These are phyloP conservation scores for Durusdinium trenchii DNA, from an alignment of 73 alveolate species.

Conservation along the genomic window DNA sequence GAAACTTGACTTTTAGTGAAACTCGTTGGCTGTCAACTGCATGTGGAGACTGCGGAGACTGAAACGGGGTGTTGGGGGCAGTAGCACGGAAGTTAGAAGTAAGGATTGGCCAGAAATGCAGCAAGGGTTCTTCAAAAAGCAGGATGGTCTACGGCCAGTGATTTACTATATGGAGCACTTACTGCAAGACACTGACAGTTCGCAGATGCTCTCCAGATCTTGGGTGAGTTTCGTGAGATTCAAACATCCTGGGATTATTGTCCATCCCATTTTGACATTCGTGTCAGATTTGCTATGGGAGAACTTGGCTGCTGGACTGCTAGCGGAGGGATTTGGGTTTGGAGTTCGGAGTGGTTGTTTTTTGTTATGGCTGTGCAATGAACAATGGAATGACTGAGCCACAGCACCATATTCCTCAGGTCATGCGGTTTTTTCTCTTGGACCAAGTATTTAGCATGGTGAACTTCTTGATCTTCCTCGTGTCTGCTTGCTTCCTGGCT, in stretches of 20 bases:
- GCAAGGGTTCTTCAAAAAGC: neutral
- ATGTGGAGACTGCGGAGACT: too few species aligned
- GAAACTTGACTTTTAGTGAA: too few species aligned
- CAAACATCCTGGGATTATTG: slow-evolving; percentile 52
- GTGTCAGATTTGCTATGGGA: slow-evolving; percentile 68
- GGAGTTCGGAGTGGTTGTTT: neutral
- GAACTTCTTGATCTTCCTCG: slow-evolving; percentile 26
- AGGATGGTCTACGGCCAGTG: slow-evolving; percentile 83
- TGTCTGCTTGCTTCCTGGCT: slow-evolving; percentile 1
- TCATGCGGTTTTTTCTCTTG: slow-evolving; percentile 38
- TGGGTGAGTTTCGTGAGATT: slow-evolving; percentile 32
- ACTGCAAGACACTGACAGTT: slow-evolving; percentile 32
- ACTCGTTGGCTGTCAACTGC: too few species aligned
- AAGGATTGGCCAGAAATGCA: too few species aligned
- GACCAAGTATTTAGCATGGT: slow-evolving; percentile 42
- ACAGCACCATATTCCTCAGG: neutral
- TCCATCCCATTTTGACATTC: slow-evolving; percentile 53
- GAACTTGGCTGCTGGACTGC: slow-evolving; percentile 18
- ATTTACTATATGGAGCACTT: slow-evolving; percentile 77
- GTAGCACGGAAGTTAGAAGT: too few species aligned
- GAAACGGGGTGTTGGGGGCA: too few species aligned
- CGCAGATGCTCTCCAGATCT: slow-evolving; percentile 1
- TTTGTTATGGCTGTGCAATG: neutral
- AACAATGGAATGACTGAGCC: too few species aligned
- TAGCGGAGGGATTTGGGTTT: neutral